A percentile compares a stretch with the other conserved stretches of the same genome.
phyloP scores from a whole-genome alignment of 2,329 filamentous ascomycete genomes.

The Aspergillus thermomutatus region DNA sequence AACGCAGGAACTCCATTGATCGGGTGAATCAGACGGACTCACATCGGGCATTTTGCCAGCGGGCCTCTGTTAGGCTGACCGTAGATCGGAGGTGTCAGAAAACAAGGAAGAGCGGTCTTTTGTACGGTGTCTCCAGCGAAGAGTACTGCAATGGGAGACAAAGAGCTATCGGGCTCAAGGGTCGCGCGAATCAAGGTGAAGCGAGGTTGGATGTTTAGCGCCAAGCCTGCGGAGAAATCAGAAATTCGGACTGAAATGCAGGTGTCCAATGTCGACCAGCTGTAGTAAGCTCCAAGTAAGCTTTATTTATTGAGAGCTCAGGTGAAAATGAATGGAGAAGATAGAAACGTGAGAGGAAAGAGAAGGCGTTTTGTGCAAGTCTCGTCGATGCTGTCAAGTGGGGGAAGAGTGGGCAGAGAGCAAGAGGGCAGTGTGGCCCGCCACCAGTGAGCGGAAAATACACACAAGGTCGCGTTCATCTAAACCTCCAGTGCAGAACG shows the following conservation, averaged over 20 bases:
- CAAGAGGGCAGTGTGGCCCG: too few relatives aligned
- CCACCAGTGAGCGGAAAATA: background rate
- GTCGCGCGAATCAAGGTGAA: slow-evolving; percentile 12
- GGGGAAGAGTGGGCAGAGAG: background rate
- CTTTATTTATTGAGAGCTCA: background rate
- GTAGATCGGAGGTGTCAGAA: slow-evolving; percentile 3
- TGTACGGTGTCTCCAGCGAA: background rate
- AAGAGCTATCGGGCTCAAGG: slow-evolving; percentile 6
- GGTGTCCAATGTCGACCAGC: background rate
- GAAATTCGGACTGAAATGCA: slow-evolving; percentile 2
- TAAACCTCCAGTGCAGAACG: background rate
- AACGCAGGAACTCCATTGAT: background rate
- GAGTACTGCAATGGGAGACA: background rate
- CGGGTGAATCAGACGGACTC: slow-evolving; percentile 14
- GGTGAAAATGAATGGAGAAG: background rate
- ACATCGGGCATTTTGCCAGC: slow-evolving; percentile 34
- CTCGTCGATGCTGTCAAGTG: background rate
- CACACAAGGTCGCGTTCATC: background rate
- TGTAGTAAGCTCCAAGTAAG: background rate
- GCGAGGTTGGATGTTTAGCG: slow-evolving; percentile 10
- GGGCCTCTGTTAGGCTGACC: background rate
- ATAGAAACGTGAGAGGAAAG: background rate
- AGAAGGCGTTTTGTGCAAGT: background rate
- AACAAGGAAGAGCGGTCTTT: background rate
- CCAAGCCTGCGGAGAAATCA: background rate